Conservation (phyloP, 2,329 filamentous ascomycete genomes). For the Penicillium sp. region DNA sequence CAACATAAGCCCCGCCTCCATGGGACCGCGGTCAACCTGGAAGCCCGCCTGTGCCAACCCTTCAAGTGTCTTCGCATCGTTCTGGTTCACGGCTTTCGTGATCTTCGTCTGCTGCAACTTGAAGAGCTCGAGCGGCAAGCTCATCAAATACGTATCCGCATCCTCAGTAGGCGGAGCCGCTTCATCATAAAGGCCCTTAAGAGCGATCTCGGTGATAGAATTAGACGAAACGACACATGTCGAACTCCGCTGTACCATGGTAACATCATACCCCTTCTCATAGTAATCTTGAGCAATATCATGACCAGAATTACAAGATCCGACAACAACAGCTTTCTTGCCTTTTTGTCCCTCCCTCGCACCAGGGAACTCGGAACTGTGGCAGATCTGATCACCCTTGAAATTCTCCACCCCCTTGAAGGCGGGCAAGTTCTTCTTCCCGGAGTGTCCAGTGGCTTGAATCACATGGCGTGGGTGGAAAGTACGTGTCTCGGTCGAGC, state of each 20-base stretch:
- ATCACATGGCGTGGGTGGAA: constrained; percentile 65
- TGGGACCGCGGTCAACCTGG: constrained; percentile 58
- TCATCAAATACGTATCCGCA: constrained; percentile 62
- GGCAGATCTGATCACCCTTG: constrained; percentile 59
- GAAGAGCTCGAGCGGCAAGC: constrained; percentile 59
- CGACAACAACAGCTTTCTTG: constrained; percentile 65
- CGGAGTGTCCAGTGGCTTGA: constrained; percentile 68
- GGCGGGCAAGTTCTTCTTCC: constrained; percentile 57
- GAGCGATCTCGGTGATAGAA: constrained; percentile 52
- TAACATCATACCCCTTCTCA: constrained; percentile 66
- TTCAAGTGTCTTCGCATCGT: constrained; percentile 40
- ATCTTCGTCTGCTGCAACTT: constrained; percentile 58
- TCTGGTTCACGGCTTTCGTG: constrained; percentile 39
- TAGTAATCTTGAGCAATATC: constrained; percentile 69
- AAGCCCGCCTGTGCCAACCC: constrained; percentile 60
- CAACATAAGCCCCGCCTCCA: constrained; percentile 57
- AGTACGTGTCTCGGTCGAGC: constrained; percentile 50
- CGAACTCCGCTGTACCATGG: constrained; percentile 67
- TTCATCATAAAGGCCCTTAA: constrained; percentile 54
- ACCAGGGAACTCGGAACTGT: constrained; percentile 62
- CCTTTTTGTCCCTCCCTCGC: constrained; percentile 49
- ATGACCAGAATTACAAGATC: constrained; percentile 68
- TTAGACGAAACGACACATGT: constrained; percentile 64
- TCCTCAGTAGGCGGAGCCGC: constrained; percentile 63
- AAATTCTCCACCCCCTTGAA: constrained; percentile 56